Conservation (phyloP, 2,329 filamentous ascomycete species). For the Geosmithia flava region DNA sequence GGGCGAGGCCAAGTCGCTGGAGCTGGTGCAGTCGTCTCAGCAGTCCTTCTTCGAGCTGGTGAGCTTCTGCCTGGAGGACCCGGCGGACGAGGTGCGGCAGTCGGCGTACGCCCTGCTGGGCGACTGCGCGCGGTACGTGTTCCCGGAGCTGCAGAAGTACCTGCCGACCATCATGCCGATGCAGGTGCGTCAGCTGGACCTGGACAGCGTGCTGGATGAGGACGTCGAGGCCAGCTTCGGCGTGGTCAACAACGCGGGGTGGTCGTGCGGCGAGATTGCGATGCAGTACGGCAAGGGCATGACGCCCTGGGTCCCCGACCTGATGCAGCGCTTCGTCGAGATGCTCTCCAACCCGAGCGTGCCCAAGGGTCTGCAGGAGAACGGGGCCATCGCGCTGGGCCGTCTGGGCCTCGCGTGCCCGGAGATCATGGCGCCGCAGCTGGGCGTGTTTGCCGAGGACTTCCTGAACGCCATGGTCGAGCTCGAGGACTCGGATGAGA, state of each 20-base stretch:
- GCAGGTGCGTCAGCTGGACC: constrained; percentile 76
- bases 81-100: constrained; percentile 83
- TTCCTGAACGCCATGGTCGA: constrained; percentile 76
- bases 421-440: constrained; percentile 63
- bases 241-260: constrained; percentile 96
- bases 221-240: constrained; percentile 78
- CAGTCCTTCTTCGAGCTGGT: constrained; percentile 85
- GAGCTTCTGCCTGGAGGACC: constrained; percentile 83
- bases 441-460: constrained; percentile 67
- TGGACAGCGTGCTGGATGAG: constrained; percentile 64
- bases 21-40: constrained; percentile 63
- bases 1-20: constrained; percentile 57
- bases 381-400: constrained; percentile 86
- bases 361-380: constrained; percentile 79
- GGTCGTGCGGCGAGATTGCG: constrained; percentile 88
- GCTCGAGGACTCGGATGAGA: constrained; percentile 83
- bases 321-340: constrained; percentile 65
- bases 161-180: constrained; percentile 66
- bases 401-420: constrained; percentile 72
- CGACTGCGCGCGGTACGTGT: constrained; percentile 89
- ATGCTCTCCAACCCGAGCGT: constrained; percentile 81
- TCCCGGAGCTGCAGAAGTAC: constrained; percentile 63
- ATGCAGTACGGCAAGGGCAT: constrained; percentile 67
- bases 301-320: constrained; percentile 61
- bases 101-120: constrained; percentile 91